Conservation (phyloP, 768 basidiomycete genomes). For the Daedaleopsis sinensis region DNA sequence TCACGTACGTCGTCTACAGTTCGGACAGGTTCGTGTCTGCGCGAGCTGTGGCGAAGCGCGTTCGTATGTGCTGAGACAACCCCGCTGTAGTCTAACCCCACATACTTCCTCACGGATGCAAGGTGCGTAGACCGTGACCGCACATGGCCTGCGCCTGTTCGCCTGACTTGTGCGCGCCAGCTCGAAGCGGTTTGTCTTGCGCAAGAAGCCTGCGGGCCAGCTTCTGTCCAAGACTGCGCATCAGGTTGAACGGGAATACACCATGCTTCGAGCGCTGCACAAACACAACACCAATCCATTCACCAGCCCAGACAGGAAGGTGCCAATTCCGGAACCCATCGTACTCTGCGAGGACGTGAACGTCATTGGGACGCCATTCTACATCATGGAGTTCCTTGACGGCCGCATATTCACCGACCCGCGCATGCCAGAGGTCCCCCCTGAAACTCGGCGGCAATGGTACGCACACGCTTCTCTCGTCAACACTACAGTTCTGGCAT, state of each 20-base stretch:
- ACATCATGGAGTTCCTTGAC: constrained; percentile 95
- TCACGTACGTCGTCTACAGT: constrained; percentile 46
- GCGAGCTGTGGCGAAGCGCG: not conserved
- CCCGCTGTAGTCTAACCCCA: constrained; percentile 81
- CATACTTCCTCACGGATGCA: constrained; percentile 87
- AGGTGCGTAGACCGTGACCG: constrained; percentile 44
- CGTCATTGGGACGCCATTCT: constrained; percentile 89
- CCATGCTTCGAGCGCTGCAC: constrained; percentile 76
- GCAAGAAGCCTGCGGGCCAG: constrained; percentile 90
- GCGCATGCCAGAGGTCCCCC: constrained; percentile 69
- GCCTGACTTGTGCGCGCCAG: not conserved
- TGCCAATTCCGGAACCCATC: constrained; percentile 88
- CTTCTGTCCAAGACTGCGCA: constrained; percentile 92
- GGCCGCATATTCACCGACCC: constrained; percentile 93
- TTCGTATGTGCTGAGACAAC: no score
- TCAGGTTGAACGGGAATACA: constrained; percentile 93
- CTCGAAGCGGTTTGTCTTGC: constrained; percentile 71
- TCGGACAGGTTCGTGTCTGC: constrained; percentile 71
- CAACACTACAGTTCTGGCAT: not conserved
- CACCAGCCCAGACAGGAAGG: constrained; percentile 51
- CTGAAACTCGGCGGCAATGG: constrained; percentile 72
- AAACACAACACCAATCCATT: constrained; percentile 62
- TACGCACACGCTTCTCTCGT: constrained; percentile 38
- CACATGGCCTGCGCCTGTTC: no score
- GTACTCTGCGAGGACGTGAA: constrained; percentile 76